Percentiles rank a stretch among this genome's conserved stretches.
These are phyloP conservation scores for Cavenderia fasciculata DNA, from an alignment of 78 protist species.

Conservation along the genomic window DNA sequence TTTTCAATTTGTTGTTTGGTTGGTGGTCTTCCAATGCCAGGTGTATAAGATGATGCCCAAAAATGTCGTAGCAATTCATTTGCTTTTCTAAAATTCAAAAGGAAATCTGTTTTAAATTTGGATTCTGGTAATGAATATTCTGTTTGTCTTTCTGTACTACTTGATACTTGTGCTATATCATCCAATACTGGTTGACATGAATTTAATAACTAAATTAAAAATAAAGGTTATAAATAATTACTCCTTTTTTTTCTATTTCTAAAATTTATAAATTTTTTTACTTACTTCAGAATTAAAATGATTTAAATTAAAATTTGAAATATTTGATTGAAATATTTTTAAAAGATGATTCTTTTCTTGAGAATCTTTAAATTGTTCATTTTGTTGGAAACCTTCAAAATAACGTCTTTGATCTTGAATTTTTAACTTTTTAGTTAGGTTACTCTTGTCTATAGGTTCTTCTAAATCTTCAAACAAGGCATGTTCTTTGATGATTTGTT, in stretches of 20 bases:
- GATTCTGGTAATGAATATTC: neutral
- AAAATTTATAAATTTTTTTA: too few relatives aligned
- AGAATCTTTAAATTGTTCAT: too few relatives aligned
- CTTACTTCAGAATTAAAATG: too few relatives aligned
- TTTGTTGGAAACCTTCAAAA: constrained; percentile 27
- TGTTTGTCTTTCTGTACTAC: neutral
- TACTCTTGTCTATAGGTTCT: neutral
- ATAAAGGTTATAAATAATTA: too few relatives aligned
- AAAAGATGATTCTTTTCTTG: too few relatives aligned
- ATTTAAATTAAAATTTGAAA: too few relatives aligned
- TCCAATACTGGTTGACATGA: too few relatives aligned
- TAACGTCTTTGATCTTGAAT: constrained; percentile 59
- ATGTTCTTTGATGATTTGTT: constrained; percentile 9
- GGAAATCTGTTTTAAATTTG: constrained; percentile 17
- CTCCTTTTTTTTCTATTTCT: too few relatives aligned
- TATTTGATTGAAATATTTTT: too few relatives aligned
- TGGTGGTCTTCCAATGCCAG: constrained; percentile 53
- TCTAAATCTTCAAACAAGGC: neutral
- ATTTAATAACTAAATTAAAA: too few relatives aligned
- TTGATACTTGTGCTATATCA: neutral
- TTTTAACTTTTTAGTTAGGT: constrained; percentile 32
- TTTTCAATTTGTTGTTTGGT: constrained; percentile 25
- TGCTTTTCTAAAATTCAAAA: neutral
- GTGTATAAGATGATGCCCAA: constrained; percentile 35
- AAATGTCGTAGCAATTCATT: constrained; percentile 61